Percentiles rank a stretch among this genome's conserved stretches.
These are phyloP conservation scores for Zasmidium angulare DNA, from an alignment of 2,329 filamentous ascomycete species.

Conservation along the genomic window DNA sequence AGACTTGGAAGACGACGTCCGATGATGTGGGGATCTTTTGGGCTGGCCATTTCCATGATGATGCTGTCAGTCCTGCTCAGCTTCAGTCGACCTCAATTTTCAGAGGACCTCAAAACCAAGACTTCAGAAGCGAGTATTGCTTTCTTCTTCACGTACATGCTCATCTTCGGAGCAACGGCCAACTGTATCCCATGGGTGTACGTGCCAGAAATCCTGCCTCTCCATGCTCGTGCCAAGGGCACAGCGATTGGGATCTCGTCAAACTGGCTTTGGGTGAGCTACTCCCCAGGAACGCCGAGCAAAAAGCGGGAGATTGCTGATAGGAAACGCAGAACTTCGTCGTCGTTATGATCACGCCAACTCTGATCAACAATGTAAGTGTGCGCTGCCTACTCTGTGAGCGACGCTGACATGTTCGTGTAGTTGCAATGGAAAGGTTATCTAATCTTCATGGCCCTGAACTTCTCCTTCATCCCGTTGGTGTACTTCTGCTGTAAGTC, in stretches of 20 bases:
- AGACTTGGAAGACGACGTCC: constrained; percentile 38
- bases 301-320: constrained; percentile 12
- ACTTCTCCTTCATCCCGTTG: constrained; percentile 47
- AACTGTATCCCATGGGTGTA: constrained; percentile 55
- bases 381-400: neutral
- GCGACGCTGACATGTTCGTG: constrained; percentile 27
- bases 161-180: constrained; percentile 40
- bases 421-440: constrained; percentile 52
- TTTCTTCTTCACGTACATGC: constrained; percentile 51
- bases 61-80: constrained; percentile 43
- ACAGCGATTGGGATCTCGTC: constrained; percentile 50
- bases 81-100: constrained; percentile 37
- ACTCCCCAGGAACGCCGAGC: neutral
- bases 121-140: constrained; percentile 49
- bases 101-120: constrained; percentile 36
- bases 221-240: constrained; percentile 52
- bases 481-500: constrained; percentile 46
- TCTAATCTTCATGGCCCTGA: constrained; percentile 53
- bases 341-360: constrained; percentile 55
- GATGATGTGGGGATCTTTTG: constrained; percentile 37
- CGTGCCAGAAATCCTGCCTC: constrained; percentile 51
- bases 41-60: constrained; percentile 42
- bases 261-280: constrained; percentile 48
- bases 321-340: constrained; percentile 44
- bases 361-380: constrained; percentile 40